Conservation (phyloP, 345 rosid genomes). For the Corymbia maculata region DNA sequence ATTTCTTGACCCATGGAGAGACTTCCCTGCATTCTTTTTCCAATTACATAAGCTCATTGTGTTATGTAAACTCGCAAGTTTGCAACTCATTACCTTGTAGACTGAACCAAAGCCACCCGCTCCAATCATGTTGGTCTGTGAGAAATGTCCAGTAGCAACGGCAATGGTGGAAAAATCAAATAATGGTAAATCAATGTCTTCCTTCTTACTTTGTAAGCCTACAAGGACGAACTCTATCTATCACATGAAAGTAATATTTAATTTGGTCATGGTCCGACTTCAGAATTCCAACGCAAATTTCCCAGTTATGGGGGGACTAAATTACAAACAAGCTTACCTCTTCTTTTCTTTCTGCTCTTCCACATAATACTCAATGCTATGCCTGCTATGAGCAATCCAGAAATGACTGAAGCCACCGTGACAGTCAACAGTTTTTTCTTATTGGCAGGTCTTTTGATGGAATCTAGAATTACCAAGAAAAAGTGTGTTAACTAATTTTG, state of each 20-base stretch:
- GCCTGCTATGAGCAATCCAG: no score
- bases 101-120: not conserved
- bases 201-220: not conserved
- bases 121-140: not conserved
- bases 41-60: not conserved
- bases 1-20: not conserved
- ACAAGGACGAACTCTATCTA: not conserved
- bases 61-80: not conserved
- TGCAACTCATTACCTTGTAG: not conserved
- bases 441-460: no score
- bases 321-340: no score
- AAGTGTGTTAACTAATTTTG: not conserved
- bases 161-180: not conserved
- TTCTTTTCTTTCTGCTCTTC: no score
- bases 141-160: not conserved
- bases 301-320: not conserved
- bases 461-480: no score
- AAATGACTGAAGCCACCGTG: no score
- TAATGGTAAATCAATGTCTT: not conserved
- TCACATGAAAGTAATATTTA: not conserved
- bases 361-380: no score
- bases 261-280: not conserved
- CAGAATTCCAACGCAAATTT: not conserved
- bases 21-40: not conserved
- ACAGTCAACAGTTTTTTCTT: no score